Evolutionary conservation across 805 yeast genomes (phyloP).

Genomic region (Saccharomycopsis selenospora): DNA sequence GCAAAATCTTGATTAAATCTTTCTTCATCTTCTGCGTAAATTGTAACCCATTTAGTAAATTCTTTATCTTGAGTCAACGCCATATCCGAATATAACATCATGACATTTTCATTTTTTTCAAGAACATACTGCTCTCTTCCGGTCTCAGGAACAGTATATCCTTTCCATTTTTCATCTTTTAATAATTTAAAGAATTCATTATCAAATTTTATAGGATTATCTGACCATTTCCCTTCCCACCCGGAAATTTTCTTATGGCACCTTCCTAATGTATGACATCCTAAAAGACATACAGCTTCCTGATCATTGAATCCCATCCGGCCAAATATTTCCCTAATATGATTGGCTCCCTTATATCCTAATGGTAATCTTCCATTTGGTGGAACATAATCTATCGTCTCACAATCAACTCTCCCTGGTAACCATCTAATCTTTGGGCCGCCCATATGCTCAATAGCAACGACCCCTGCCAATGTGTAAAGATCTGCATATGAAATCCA

Average conservation of each 20-base stretch:
- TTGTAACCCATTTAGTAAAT: conserved; percentile 33
- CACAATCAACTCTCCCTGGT: conserved; percentile 43
- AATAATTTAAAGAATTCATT: conserved; percentile 37
- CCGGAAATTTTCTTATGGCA: conserved; percentile 43
- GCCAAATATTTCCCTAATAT: conserved; percentile 38
- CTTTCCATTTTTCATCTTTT: conserved; percentile 27
- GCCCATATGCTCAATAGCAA: conserved; percentile 43
- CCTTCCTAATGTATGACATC: conserved; percentile 44
- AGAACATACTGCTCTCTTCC: conserved; percentile 36
- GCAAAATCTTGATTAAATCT: conserved; percentile 35
- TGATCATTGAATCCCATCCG: conserved; percentile 42
- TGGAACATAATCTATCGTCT: conserved; percentile 30
- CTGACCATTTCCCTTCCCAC: conserved; percentile 44
- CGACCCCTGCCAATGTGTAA: conserved; percentile 45
- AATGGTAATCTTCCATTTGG: conserved; percentile 46
- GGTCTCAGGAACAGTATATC: conserved; percentile 34
- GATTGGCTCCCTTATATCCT: conserved; percentile 38
- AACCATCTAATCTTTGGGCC: conserved; percentile 44
- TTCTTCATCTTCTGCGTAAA: conserved; percentile 34
- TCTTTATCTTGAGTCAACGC: conserved; percentile 32
- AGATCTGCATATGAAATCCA: conserved; percentile 46
- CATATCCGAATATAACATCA: conserved; percentile 45
- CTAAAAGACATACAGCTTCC: conserved; percentile 41
- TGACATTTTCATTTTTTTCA: conserved; percentile 29
- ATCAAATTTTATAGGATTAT: conserved; percentile 34